Evolutionary conservation across 305 asterid species (phyloP).

Genomic region (Stenogyne calaminthoides): DNA sequence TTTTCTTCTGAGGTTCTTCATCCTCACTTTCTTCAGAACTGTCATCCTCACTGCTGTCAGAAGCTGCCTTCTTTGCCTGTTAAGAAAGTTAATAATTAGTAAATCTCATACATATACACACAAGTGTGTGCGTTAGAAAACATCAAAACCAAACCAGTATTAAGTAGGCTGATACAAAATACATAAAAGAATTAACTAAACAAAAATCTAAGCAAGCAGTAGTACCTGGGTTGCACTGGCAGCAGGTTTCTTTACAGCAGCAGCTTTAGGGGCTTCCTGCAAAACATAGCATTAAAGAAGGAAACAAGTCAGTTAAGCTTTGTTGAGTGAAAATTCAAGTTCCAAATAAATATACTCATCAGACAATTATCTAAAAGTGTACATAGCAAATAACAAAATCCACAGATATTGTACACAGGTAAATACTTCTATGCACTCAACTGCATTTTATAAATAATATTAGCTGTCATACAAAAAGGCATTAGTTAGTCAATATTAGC

Average conservation of each 20-base stretch:
- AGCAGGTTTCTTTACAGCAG: slow-evolving; percentile 34
- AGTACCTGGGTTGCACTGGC: slow-evolving; percentile 31
- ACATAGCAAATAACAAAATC: too few relatives aligned
- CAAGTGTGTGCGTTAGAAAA: neutral
- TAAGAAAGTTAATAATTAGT: neutral
- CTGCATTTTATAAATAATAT: too few relatives aligned
- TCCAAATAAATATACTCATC: neutral
- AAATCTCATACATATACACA: neutral
- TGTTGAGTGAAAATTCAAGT: neutral
- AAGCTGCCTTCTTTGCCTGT: slow-evolving; percentile 20
- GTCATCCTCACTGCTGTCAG: slow-evolving; percentile 51
- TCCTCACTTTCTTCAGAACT: slow-evolving; percentile 60
- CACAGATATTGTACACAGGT: neutral
- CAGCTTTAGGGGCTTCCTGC: slow-evolving; percentile 33
- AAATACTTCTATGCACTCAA: too few relatives aligned
- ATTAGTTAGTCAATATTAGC: too few relatives aligned
- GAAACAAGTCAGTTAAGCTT: neutral
- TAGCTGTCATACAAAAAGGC: too few relatives aligned
- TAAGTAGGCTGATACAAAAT: neutral
- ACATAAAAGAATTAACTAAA: neutral
- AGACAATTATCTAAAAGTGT: neutral
- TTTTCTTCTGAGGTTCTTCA: slow-evolving; percentile 54
- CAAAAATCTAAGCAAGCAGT: neutral
- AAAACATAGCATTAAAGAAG: neutral
- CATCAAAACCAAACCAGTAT: neutral